phyloP scores from a whole-genome alignment of 768 basidiomycete species.

The Russula ochroleuca region DNA sequence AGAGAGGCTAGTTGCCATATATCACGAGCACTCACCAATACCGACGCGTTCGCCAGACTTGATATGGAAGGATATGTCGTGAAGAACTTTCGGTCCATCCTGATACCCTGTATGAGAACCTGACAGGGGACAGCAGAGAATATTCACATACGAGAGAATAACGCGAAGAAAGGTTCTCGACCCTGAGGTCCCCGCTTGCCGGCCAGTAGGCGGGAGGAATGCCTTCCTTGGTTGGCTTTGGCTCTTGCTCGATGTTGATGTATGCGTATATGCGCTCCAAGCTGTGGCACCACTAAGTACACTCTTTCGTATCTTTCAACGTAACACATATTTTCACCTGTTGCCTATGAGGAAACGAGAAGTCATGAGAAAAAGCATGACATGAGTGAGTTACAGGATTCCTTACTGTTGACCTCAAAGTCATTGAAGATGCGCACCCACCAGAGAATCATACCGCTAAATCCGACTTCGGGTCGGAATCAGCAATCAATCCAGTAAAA shows the following conservation, averaged over 20 bases:
- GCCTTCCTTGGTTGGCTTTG: conserved; percentile 37
- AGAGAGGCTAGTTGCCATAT: background rate
- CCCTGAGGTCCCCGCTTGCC: conserved; percentile 48
- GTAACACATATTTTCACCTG: conserved; percentile 27
- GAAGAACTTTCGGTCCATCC: conserved; percentile 55
- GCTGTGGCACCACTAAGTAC: conserved; percentile 30
- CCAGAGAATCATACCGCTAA: conserved; percentile 53
- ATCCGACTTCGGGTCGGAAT: conserved; percentile 39
- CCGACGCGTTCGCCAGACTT: conserved; percentile 56
- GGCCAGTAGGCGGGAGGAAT: conserved; percentile 66
- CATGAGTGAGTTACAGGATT: background rate
- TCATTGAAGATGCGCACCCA: conserved; percentile 44
- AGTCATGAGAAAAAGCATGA: background rate
- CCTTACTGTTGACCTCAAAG: conserved; percentile 44
- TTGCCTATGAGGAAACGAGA: conserved; percentile 26
- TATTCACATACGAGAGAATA: conserved; percentile 40
- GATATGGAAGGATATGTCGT: conserved; percentile 48
- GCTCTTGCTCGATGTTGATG: conserved; percentile 54
- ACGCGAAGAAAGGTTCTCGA: conserved; percentile 49
- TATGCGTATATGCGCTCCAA: conserved; percentile 53
- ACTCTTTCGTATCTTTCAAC: background rate
- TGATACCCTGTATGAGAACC: conserved; percentile 12
- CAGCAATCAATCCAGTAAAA: background rate
- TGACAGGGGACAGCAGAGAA: conserved; percentile 46
- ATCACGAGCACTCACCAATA: conserved; percentile 38